phyloP scores from a whole-genome alignment of 108 stramenopile genomes.

The Seminavis robusta region DNA sequence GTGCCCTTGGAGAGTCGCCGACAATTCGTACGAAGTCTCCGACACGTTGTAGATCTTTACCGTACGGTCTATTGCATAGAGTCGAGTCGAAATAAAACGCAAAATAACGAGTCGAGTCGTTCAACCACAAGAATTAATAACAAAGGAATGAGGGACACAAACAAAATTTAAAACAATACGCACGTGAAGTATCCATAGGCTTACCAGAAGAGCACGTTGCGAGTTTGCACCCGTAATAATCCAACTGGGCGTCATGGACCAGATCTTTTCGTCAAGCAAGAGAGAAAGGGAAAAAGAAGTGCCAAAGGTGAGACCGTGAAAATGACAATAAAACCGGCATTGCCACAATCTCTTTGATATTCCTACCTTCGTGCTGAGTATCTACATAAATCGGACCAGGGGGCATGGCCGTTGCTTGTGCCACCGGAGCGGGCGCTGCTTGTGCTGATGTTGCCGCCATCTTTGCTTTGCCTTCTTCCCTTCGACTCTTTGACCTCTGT shows the following conservation, averaged over 20 bases:
- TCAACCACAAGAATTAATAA: background rate
- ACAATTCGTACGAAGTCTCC: constrained; percentile 71
- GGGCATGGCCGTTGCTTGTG: too few relatives aligned
- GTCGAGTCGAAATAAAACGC: background rate
- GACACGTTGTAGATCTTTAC: constrained; percentile 91
- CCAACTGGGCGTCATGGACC: constrained; percentile 93
- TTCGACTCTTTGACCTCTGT: too few relatives aligned
- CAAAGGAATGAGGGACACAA: background rate
- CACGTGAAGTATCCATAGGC: constrained; percentile 17
- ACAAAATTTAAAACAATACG: background rate
- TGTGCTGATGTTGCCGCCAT: constrained; percentile 1
- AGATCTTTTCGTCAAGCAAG: too few relatives aligned
- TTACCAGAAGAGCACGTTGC: constrained; percentile 89
- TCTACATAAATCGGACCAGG: constrained; percentile 70
- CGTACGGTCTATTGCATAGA: too few relatives aligned
- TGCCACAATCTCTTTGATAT: too few relatives aligned
- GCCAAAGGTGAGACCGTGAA: too few relatives aligned
- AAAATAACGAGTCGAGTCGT: background rate
- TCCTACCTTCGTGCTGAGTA: constrained; percentile 93
- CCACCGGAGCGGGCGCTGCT: background rate
- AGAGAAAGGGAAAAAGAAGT: too few relatives aligned
- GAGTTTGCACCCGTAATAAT: constrained; percentile 93
- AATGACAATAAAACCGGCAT: too few relatives aligned
- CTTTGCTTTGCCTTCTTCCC: background rate
- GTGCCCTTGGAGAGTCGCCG: constrained; percentile 76